Evolutionary conservation across 495 filamentous ascomycete species (phyloP).

Genomic region (Aspergillus mulundensis): DNA sequence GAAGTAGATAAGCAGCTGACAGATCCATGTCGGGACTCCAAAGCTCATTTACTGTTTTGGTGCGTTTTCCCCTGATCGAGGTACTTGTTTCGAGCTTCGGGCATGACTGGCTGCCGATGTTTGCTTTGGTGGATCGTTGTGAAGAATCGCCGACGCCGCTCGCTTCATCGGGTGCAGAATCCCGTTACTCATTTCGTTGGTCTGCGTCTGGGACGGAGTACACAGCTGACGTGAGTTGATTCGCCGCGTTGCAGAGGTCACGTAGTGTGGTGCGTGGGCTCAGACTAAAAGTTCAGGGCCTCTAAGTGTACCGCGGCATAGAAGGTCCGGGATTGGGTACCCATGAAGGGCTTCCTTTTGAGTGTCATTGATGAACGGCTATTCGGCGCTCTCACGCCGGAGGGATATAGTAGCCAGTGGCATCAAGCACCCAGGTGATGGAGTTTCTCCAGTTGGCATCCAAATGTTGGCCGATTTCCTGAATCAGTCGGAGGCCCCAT

Average conservation of each 20-base stretch:
- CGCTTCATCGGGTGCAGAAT: not conserved
- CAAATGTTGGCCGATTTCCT: slow-evolving; percentile 28
- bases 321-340: not conserved
- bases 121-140: not conserved
- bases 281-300: not conserved
- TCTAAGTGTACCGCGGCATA: not conserved
- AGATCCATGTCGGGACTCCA: no score
- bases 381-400: not conserved
- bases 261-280: not conserved
- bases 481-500: slow-evolving; percentile 35
- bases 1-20: no score
- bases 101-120: no score
- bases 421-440: slow-evolving; percentile 38
- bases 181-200: not conserved
- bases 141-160: not conserved
- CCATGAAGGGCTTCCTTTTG: not conserved
- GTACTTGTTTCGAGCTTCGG: no score
- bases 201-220: not conserved
- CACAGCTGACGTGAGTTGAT: not conserved
- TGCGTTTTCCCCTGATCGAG: no score
- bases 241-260: not conserved
- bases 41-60: no score
- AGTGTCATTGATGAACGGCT: not conserved
- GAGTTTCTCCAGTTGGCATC: slow-evolving; percentile 30
- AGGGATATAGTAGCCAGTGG: slow-evolving; percentile 33